Base-by-base conservation (phyloP, 306 rosid species). In the Cicer judaicum region DNA sequence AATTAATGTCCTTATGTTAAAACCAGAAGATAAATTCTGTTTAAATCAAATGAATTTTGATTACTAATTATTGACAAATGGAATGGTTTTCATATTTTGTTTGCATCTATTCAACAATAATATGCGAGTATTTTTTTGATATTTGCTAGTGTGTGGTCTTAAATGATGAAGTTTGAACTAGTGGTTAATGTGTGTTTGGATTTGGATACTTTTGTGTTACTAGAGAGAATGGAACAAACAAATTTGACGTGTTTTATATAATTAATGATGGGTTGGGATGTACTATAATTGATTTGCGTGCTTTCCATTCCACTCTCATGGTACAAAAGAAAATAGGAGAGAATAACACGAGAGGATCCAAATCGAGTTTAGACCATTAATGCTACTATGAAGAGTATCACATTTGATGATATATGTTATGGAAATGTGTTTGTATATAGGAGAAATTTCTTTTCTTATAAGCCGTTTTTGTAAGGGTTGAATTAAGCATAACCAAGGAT, bases 161-260 rank as follows among this genome's bases (percentile, higher is more conserved):
- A 40, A 36, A 15, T 34, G 43, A 64, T 79, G 73, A 74, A 46
- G 18, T 42, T 63, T 69, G 72, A 74, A 74, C 11, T 52, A 50
- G 62, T 10, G 49, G 19, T 47, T 68, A 43, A 55, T 49, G 29
- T 10, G 15, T 29, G 34, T 29, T 64, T 41, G 56, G 42, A 7
- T 41, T 14, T 64, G 65, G 46, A 64, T 15, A 50, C 19, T 52
- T 16, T 8, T 52, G 15, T 42, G 48, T 65, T 53, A 43, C 38
- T 8, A 52, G 1, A 18, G 56, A 10, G n/a, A 62, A 62, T 16
- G 40, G 2, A 8, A 61, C 6, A 7, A 21, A 63, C 13, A 46
- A 36, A 41, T 34, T 60, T n/a, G 8, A n/a, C 42, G 39, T 9
- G 16, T 12, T 19, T 38, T 60, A 43, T 10, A 29, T 7, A 70